Evolutionary conservation across 2,329 filamentous ascomycete genomes (phyloP).

Genomic region (Trichoderma atroviride): DNA sequence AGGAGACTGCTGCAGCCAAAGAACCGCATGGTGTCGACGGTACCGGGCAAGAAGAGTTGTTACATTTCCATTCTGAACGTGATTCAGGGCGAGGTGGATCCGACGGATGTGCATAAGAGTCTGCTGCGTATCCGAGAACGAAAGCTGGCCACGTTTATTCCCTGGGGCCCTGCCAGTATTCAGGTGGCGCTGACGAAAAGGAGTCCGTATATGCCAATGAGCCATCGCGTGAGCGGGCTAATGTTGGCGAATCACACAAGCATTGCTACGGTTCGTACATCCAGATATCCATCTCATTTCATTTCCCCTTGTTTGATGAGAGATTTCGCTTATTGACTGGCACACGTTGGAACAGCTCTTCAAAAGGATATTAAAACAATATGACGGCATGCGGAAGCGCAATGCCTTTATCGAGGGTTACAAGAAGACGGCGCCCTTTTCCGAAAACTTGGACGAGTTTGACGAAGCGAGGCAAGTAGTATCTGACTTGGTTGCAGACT

Average conservation of each 20-base stretch:
- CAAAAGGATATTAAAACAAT: slow-evolving; percentile 89
- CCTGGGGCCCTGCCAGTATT: slow-evolving; percentile 96
- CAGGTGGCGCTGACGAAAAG: slow-evolving; percentile 96
- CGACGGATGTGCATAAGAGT: slow-evolving; percentile 98
- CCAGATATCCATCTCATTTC: neutral
- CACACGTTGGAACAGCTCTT: slow-evolving; percentile 65
- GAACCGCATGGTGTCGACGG: slow-evolving; percentile 98
- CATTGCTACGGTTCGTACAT: slow-evolving; percentile 73
- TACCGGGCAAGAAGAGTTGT: slow-evolving; percentile 94
- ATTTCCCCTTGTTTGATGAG: neutral
- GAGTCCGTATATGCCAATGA: slow-evolving; percentile 92
- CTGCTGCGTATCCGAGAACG: slow-evolving; percentile 93
- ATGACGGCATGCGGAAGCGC: slow-evolving; percentile 90
- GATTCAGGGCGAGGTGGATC: slow-evolving; percentile 97
- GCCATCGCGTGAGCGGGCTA: slow-evolving; percentile 89
- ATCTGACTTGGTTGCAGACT: slow-evolving; percentile 86
- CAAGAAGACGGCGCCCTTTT: slow-evolving; percentile 92
- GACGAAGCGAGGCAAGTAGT: slow-evolving; percentile 94
- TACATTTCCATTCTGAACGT: slow-evolving; percentile 99
- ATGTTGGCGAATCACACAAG: slow-evolving; percentile 99
- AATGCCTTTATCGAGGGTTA: slow-evolving; percentile 97
- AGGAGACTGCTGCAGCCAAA: slow-evolving; percentile 92
- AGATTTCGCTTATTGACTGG: neutral
- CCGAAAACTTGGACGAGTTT: slow-evolving; percentile 90
- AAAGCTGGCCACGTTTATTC: slow-evolving; percentile 92